These are phyloP conservation scores for Solanum verrucosum DNA, from an alignment of 257 asterid genomes.

Conservation along the genomic window DNA sequence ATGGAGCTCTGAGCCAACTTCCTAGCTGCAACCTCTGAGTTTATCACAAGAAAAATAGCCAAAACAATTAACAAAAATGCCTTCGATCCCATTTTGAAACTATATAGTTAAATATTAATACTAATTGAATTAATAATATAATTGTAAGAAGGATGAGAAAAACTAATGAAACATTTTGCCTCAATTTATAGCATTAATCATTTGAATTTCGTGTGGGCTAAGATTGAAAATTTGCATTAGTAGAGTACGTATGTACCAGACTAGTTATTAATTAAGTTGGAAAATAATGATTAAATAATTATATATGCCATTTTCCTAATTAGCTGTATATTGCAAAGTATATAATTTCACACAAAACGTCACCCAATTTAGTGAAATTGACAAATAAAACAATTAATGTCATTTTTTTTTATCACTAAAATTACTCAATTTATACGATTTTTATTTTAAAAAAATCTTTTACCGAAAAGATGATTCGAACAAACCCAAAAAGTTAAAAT, in stretches of 20 bases:
- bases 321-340: not conserved
- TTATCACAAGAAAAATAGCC: not conserved
- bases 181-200: not conserved
- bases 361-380: no score
- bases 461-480: no score
- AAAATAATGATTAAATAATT: no score
- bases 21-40: conserved; percentile 4
- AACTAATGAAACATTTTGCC: not conserved
- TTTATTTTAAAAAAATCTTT: no score
- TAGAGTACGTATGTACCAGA: not conserved
- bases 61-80: not conserved
- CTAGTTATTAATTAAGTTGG: not conserved
- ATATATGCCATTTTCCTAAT: not conserved
- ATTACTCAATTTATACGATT: no score
- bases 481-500: no score
- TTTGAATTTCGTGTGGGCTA: not conserved
- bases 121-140: not conserved
- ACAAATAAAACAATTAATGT: no score
- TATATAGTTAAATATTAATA: not conserved
- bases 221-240: not conserved
- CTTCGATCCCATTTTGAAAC: conserved; percentile 1
- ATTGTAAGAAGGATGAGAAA: not conserved
- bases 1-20: not conserved
- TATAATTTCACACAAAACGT: no score
- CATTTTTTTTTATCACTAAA: no score